Conservation (phyloP, 805 yeast genomes). For the Allodekkera sacchari region DNA sequence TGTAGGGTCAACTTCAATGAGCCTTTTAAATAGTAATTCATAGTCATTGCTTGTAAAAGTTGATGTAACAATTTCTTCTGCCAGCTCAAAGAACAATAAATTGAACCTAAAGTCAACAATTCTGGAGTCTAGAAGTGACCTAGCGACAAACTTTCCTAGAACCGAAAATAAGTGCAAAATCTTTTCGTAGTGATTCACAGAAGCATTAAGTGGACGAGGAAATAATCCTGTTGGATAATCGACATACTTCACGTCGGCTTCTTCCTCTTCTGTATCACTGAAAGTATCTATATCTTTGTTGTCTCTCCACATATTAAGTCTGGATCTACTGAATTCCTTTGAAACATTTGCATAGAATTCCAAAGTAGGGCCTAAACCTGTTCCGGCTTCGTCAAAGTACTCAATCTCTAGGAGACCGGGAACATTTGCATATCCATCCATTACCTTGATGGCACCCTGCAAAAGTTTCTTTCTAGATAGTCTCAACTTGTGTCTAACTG, state of each 20-base stretch:
- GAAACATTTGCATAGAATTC: constrained; percentile 86
- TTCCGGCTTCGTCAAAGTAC: constrained; percentile 86
- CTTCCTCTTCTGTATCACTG: constrained; percentile 6
- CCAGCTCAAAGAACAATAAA: constrained; percentile 56
- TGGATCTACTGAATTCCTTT: constrained; percentile 53
- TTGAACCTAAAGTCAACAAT: constrained; percentile 77
- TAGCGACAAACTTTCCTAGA: constrained; percentile 77
- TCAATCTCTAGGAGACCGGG: constrained; percentile 83
- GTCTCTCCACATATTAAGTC: constrained; percentile 63
- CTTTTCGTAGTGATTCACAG: constrained; percentile 30
- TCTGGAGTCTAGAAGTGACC: constrained; percentile 82
- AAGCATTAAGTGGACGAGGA: constrained; percentile 48
- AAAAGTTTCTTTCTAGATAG: constrained; percentile 63
- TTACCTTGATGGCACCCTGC: constrained; percentile 69
- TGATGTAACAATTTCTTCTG: constrained; percentile 27
- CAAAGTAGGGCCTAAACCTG: constrained; percentile 92
- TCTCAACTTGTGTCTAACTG: constrained; percentile 71
- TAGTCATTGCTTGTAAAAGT: constrained; percentile 1
- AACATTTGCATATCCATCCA: constrained; percentile 67
- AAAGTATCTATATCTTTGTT: constrained; percentile 9
- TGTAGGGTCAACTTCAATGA: constrained; percentile 47
- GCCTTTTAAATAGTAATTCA: constrained; percentile 23
- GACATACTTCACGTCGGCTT: constrained; percentile 26
- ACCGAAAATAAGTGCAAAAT: constrained; percentile 47
- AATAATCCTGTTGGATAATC: constrained; percentile 49